Base-by-base conservation (phyloP, 352 stramenopile genomes). In the Sclerospora graminicola region DNA sequence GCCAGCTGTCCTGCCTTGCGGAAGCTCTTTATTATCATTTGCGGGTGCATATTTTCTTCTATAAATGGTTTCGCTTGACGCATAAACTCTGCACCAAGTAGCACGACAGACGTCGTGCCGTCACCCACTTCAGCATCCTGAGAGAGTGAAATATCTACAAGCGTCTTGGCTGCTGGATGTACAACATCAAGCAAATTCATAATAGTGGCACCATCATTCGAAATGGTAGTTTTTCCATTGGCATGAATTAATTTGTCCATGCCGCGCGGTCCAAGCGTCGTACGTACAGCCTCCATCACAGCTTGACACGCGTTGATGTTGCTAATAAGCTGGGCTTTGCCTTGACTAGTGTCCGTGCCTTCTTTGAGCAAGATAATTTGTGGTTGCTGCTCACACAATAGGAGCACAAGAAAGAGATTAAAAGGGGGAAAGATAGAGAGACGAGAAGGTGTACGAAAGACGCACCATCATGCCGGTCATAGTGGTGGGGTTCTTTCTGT, bases 191-290 rank as follows among this genome's bases (percentile, higher is more conserved):
- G 63, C 37, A 95, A 57, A 59, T 95, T 96, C 95, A 99, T 98
- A 58, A 99, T 99, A 11, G 95, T 98, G 14, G 96, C 96, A 29
- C 96, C 96, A 54, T 99, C 96, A 64, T 99, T 99, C 53, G 87
- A 98, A 60, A 99, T 99, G 29, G 95, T 99, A 5, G 95, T 90
- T 66, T 85, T 88, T 41, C 68, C 72, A 41, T 82, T 80, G 20
- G 91, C 72, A 53, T 97, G 94, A 31, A 99, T 92, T n/a, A 99
- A 79, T 66, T 99, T 99, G 79, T 99, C 96, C 94, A 99, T 99
- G 49, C 96, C 96, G 20, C 95, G 85, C 19, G 95, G 96, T 16
- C 96, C 96, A 19, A 99, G 74, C 9, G 95, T 99, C 20, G 96
- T 98, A 45, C 94, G 84, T 40, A 99, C 86, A 41, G 94, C 88